Evolutionary conservation across 257 asterid genomes (phyloP).

Genomic region (Linderniella brevidens): DNA sequence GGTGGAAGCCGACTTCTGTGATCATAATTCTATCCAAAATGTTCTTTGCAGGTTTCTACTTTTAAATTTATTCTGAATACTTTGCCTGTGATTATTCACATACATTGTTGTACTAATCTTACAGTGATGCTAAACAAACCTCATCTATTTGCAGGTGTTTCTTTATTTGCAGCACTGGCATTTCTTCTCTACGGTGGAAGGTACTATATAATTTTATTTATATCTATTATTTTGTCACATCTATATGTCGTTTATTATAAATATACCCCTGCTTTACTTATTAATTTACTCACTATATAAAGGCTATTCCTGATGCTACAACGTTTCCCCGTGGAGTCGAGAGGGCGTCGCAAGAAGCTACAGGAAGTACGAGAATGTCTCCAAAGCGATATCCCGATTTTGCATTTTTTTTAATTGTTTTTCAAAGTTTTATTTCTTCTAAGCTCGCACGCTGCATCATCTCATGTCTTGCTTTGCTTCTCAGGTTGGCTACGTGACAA

Average conservation of each 20-base stretch:
- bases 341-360: slow-evolving; percentile 88
- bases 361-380: slow-evolving; percentile 49
- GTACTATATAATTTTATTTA: slow-evolving; percentile 15
- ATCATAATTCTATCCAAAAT: slow-evolving; percentile 57
- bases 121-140: slow-evolving; percentile 14
- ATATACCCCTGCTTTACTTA: too few relatives aligned
- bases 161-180: slow-evolving; percentile 85
- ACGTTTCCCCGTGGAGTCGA: slow-evolving; percentile 92
- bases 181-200: slow-evolving; percentile 98
- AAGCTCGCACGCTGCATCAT: too few relatives aligned
- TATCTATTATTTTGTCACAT: too few relatives aligned
- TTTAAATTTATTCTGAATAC: background rate
- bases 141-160: slow-evolving; percentile 73
- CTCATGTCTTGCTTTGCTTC: too few relatives aligned
- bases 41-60: slow-evolving; percentile 82
- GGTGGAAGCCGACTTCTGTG: slow-evolving; percentile 74
- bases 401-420: too few relatives aligned
- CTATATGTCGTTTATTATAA: too few relatives aligned
- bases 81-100: background rate
- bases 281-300: too few relatives aligned
- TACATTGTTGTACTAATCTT: slow-evolving; percentile 4
- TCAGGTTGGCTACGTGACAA: slow-evolving; percentile 98
- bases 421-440: background rate
- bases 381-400: too few relatives aligned
- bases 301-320: slow-evolving; percentile 89